Evolutionary conservation across 345 rosid species (phyloP), one percentile per base, ranked within the genome.

Genomic region (Populus ilicifolia): DNA sequence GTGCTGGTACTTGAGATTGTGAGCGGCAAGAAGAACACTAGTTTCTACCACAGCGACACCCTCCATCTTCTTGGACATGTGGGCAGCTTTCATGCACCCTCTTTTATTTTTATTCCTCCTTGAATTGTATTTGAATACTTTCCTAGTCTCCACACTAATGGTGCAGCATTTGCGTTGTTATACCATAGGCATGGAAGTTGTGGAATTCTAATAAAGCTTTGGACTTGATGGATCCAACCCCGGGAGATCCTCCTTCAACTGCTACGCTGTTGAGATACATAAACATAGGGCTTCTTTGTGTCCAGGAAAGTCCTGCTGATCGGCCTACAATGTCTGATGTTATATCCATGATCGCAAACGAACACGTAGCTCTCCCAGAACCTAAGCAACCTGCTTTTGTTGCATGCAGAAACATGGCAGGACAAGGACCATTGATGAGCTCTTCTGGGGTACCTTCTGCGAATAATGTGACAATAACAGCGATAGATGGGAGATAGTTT

Each of bases 241-340:
- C 7, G 63, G 25, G 23, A 18, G 63, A 56, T 56, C 23, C 62
- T 54, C 23, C 62, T 54, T 54, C 62, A 54, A 54, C 62, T 54
- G 11, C 62, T 16, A 54, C 5, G 62, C 23, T 54, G 62, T 7
- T 54, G n/a, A 14, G 62, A 54, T 18, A 18, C 62, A 17, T 54
- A 16, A 56, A 56, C 27, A 21, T 56, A 10, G 63, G 63, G 0
- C 63, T 56, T 20, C 63, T 56, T 56, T 56, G 63, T 56, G 63
- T 56, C 65, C 77, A 74, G 12, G 77, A 74, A 30, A 54, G 14
- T 11, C 46, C 77, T 8, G 13, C 7, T 63, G 77, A 74, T 43
- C 61, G 77, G 43, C 77, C 77, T 25, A 74, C 70, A 41, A 74
- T 46, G 70, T 74, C 70, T 29, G 43, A 39, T 67, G 77, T 74